phyloP scores from a whole-genome alignment of 2,329 filamentous ascomycete genomes.

The Diaporthe destruens region DNA sequence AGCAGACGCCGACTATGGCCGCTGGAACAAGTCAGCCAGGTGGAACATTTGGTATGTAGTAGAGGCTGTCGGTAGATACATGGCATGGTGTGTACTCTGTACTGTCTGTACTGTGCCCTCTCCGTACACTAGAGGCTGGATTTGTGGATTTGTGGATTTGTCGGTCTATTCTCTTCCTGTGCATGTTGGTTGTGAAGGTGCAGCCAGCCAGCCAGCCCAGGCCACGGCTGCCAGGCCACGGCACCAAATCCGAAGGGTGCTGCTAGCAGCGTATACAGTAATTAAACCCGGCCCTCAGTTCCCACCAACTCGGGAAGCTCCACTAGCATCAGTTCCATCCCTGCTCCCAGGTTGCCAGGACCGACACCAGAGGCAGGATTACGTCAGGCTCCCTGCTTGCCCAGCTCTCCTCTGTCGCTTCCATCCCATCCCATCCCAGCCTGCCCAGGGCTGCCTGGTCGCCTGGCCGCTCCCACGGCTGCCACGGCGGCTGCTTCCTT shows the following conservation, averaged over 20 bases:
- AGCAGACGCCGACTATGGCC: constrained; percentile 1
- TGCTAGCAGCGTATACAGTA: constrained; percentile 4
- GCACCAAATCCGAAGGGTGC: constrained; percentile 7
- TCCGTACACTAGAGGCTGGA: neutral
- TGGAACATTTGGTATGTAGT: neutral
- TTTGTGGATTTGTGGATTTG: constrained; percentile 26
- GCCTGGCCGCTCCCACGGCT: neutral
- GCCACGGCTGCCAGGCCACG: neutral
- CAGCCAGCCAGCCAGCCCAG: constrained; percentile 10
- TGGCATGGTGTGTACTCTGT: neutral
- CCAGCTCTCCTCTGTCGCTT: neutral
- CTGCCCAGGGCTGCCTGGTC: too few relatives aligned
- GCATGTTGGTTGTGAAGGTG: constrained; percentile 3
- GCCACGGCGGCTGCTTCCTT: constrained; percentile 23
- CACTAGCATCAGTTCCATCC: constrained; percentile 22
- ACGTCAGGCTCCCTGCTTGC: constrained; percentile 14
- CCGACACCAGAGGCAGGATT: constrained; percentile 20
- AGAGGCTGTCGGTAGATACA: neutral
- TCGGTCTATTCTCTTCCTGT: neutral
- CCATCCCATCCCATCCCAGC: neutral
- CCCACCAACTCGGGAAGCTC: constrained; percentile 33
- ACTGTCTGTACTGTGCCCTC: neutral
- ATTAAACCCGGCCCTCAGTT: constrained; percentile 25
- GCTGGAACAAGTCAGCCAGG: neutral
- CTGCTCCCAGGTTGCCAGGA: constrained; percentile 16